Evolutionary conservation across 345 rosid genomes (phyloP).

Genomic region (Brassica incana): DNA sequence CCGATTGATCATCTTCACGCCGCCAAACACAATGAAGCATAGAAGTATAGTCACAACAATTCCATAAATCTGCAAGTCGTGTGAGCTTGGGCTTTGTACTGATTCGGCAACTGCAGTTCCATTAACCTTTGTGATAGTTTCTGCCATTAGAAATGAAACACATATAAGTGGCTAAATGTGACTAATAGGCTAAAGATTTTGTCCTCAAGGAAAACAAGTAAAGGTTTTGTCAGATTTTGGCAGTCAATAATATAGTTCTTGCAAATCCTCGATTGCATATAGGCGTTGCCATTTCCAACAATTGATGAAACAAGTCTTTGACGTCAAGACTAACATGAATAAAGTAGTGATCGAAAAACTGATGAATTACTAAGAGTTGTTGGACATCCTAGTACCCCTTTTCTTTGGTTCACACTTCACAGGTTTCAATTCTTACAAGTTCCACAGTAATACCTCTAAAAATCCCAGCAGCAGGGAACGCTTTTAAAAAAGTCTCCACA

Average conservation of each 20-base stretch:
- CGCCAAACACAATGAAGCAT: conserved; percentile 97
- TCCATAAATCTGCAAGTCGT: conserved; percentile 96
- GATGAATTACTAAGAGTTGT: conserved; percentile 13
- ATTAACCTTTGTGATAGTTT: conserved; percentile 69
- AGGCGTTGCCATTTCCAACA: conserved; percentile 27
- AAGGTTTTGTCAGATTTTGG: not conserved
- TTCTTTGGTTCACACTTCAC: conserved; percentile 25
- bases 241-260: conserved; percentile 13
- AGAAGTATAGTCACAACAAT: conserved; percentile 82
- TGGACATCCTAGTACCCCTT: conserved; percentile 1
- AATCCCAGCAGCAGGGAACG: conserved; percentile 95
- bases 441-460: conserved; percentile 64
- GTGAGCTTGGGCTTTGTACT: conserved; percentile 70
- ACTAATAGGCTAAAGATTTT: conserved; percentile 3
- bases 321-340: conserved; percentile 11
- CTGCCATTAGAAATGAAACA: conserved; percentile 46
- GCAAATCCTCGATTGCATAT: conserved; percentile 1
- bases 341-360: not conserved
- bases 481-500: conserved; percentile 95
- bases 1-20: conserved; percentile 97
- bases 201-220: conserved; percentile 10
- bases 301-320: conserved; percentile 22
- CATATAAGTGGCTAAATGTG: conserved; percentile 11
- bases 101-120: conserved; percentile 50
- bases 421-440: conserved; percentile 20